Base-by-base conservation (phyloP, 768 basidiomycete species). In the Boletus rubescentipes region DNA sequence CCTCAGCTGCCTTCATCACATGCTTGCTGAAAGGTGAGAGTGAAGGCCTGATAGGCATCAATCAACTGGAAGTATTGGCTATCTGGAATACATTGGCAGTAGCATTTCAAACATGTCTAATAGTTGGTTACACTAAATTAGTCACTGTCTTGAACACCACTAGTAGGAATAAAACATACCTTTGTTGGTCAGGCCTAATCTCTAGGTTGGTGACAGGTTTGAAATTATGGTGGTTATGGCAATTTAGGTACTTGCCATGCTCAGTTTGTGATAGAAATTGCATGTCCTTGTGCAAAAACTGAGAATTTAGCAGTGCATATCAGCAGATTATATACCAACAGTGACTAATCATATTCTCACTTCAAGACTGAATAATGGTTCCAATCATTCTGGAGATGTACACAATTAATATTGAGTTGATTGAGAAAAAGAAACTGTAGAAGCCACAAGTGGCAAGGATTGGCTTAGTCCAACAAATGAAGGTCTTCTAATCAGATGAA, bases 361-460 rank as follows among this genome's bases (percentile, higher is more conserved):
- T 31, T 42, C 1, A 53, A 53, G 11, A 79, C 61, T 0, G 72
- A 67, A 46, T 79, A 73, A 7, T 61, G 34, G 50, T 80, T 80
- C 77, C 77, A 79, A 9, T 72, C 59, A 2, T 54, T 1, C 14
- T 60, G 58, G 52, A 79, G 78, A 9, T 47, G 37, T 0, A 55
- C 2, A 46, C 76, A 78, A 42, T 78, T 78, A 2, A 45, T n/a
- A 30, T 78, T 74, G 30, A 81, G 70, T 2, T 40, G 40, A 10
- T 65, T 55, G 0, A 80, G 66, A 53, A 79, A 80, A 0, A 80
- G 62, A 34, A 32, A 42, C 18, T 77, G 76, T 1, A 81, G 59
- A 0, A 80, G 65, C 79, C 79, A 80, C 0, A 77, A 57, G 54
- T 80, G 78, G 16, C 45, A 14, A 0, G 66, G 49, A 23, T 77